These are phyloP conservation scores for Aspergillus intermedius DNA, from an alignment of 2,329 filamentous ascomycete genomes.

Conservation along the genomic window DNA sequence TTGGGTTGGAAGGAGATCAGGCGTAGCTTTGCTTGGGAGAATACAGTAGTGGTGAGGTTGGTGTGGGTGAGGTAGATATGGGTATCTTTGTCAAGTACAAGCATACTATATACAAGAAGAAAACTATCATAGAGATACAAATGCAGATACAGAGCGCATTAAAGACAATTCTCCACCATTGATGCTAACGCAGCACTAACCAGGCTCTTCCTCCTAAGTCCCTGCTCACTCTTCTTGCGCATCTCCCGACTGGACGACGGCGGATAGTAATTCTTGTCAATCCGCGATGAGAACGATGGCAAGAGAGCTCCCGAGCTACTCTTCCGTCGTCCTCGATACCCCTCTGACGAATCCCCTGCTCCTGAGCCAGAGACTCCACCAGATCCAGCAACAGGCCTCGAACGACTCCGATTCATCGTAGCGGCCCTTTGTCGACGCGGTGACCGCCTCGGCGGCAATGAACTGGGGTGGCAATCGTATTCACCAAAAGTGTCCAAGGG, in stretches of 20 bases:
- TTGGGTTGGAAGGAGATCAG: conserved; percentile 15
- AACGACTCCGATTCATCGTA: conserved; percentile 23
- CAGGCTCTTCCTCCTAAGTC: conserved; percentile 31
- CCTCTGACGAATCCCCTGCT: background rate
- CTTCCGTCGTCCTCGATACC: conserved; percentile 17
- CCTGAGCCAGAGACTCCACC: background rate
- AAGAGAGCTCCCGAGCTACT: conserved; percentile 20
- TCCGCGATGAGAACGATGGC: conserved; percentile 15
- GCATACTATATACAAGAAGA: background rate
- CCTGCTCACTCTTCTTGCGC: conserved; percentile 31
- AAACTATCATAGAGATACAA: background rate
- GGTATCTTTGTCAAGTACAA: conserved; percentile 1
- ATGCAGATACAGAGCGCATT: background rate
- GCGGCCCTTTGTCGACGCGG: conserved; percentile 25
- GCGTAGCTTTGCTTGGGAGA: background rate
- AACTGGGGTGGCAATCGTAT: conserved; percentile 35
- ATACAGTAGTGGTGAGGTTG: too few relatives aligned
- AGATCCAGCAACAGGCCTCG: conserved; percentile 14
- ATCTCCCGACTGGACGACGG: conserved; percentile 16
- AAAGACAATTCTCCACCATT: conserved; percentile 19
- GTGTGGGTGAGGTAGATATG: background rate
- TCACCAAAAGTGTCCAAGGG: conserved; percentile 10
- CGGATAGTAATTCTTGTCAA: conserved; percentile 29
- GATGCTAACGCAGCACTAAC: conserved; percentile 34
- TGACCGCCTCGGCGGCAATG: conserved; percentile 28